phyloP scores from a whole-genome alignment of 2,329 filamentous ascomycete species.

The Stylonectria norvegica region DNA sequence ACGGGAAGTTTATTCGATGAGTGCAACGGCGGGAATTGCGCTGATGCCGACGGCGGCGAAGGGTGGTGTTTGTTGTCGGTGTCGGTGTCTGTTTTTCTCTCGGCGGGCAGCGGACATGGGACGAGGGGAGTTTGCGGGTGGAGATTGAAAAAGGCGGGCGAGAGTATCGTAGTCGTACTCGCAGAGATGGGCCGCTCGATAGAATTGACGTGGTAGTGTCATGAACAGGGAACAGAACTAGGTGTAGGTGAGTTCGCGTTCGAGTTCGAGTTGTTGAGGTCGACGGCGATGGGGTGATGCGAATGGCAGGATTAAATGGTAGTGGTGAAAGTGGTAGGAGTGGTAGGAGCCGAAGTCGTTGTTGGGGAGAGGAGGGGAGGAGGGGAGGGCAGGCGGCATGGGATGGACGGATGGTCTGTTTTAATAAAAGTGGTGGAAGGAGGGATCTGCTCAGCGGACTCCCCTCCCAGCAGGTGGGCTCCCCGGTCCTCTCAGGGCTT shows the following conservation, averaged over 20 bases:
- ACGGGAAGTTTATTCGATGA: constrained; percentile 21
- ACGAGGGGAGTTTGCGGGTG: constrained; percentile 10
- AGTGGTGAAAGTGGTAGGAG: not conserved
- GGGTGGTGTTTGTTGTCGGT: constrained; percentile 24
- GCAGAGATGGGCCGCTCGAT: constrained; percentile 8
- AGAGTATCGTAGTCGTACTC: constrained; percentile 14
- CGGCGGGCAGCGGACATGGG: constrained; percentile 22
- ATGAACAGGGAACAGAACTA: too few species aligned
- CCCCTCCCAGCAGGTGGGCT: too few species aligned
- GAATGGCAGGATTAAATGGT: not conserved
- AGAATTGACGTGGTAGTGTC: constrained; percentile 1
- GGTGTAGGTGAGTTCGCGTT: too few species aligned
- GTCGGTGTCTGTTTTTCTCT: constrained; percentile 23
- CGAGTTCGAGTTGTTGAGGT: constrained; percentile 9
- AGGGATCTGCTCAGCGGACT: too few species aligned
- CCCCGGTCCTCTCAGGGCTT: too few species aligned
- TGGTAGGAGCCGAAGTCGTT: constrained; percentile 2
- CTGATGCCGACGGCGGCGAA: constrained; percentile 16
- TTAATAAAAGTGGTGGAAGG: constrained; percentile 30
- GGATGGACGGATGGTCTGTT: constrained; percentile 30
- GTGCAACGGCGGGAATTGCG: constrained; percentile 11
- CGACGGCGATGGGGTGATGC: constrained; percentile 3
- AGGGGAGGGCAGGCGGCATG: constrained; percentile 23
- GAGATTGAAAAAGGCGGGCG: constrained; percentile 4
- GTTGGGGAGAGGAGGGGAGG: constrained; percentile 26